Evolutionary conservation across 2,329 filamentous ascomycete genomes (phyloP).

Genomic region (Canariomyces notabilis): DNA sequence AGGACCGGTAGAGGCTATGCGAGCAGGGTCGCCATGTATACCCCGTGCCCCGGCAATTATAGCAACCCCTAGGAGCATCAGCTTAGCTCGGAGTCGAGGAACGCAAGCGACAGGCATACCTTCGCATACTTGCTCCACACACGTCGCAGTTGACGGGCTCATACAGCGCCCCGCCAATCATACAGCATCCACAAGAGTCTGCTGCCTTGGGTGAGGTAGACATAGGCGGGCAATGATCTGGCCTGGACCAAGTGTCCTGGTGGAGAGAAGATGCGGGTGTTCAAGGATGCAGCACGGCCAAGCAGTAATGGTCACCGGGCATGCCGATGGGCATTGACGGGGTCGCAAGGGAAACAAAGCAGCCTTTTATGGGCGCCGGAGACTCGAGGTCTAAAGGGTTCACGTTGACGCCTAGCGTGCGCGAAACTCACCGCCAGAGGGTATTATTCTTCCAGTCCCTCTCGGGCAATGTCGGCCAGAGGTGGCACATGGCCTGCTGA

Average conservation of each 20-base stretch:
- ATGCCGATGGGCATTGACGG: neutral
- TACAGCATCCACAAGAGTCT: constrained; percentile 16
- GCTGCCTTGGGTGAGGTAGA: neutral
- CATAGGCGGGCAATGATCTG: too few relatives aligned
- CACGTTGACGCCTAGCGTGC: neutral
- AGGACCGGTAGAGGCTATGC: neutral
- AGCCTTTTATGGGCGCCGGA: constrained; percentile 11
- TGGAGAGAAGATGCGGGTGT: too few relatives aligned
- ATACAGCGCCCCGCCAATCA: constrained; percentile 1
- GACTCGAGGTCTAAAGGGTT: neutral
- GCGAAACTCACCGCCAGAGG: constrained; percentile 6
- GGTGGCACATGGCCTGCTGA: constrained; percentile 22
- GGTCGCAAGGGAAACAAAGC: neutral
- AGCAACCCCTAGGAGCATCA: constrained; percentile 5
- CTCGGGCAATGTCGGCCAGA: neutral
- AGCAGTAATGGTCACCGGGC: neutral
- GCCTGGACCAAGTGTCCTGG: too few relatives aligned
- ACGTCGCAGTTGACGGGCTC: constrained; percentile 2
- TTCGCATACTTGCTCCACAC: constrained; percentile 16
- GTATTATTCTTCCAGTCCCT: too few relatives aligned
- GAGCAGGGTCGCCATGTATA: constrained; percentile 1
- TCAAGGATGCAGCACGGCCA: neutral
- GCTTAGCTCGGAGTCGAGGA: neutral
- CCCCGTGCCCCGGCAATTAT: neutral
- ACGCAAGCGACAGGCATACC: constrained; percentile 1